phyloP scores from a whole-genome alignment of 2,329 filamentous ascomycete genomes.

The Hirsutella rhossiliensis region DNA sequence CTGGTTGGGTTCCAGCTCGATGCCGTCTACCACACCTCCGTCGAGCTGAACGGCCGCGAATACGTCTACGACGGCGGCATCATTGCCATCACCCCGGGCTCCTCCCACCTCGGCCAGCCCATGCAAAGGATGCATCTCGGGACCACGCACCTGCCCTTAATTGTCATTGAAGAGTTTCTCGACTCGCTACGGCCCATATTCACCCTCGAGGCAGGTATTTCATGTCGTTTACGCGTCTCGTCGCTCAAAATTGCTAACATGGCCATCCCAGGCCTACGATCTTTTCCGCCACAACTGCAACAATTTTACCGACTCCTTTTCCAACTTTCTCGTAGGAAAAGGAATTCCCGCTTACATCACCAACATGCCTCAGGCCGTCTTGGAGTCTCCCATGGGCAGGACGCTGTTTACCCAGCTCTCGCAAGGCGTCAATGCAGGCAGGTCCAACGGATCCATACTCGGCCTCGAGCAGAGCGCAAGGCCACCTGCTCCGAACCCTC shows the following conservation, averaged over 20 bases:
- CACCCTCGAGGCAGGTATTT: constrained; percentile 51
- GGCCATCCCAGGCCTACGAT: constrained; percentile 60
- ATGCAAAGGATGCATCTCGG: constrained; percentile 68
- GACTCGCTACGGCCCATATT: constrained; percentile 75
- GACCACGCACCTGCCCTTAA: constrained; percentile 63
- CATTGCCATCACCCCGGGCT: constrained; percentile 66
- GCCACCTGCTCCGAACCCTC: constrained; percentile 4
- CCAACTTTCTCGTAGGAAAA: constrained; percentile 78
- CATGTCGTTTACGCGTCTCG: not conserved
- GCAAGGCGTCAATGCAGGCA: constrained; percentile 36
- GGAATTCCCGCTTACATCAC: constrained; percentile 82
- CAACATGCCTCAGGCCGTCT: constrained; percentile 72
- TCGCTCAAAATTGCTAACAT: not conserved
- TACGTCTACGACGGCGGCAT: constrained; percentile 87
- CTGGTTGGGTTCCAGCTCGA: constrained; percentile 56
- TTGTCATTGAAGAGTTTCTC: constrained; percentile 77
- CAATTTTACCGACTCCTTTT: constrained; percentile 89
- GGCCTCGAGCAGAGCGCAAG: constrained; percentile 32
- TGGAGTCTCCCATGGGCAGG: constrained; percentile 76
- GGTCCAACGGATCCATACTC: constrained; percentile 38
- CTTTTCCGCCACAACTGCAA: constrained; percentile 91
- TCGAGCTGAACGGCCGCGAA: constrained; percentile 74
- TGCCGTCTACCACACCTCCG: constrained; percentile 88
- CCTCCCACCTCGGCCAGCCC: constrained; percentile 76
- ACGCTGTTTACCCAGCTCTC: constrained; percentile 68